Evolutionary conservation across 2,329 filamentous ascomycete genomes (phyloP), one percentile per base, ranked within the genome.

Genomic region (Aureobasidium mangrovei): DNA sequence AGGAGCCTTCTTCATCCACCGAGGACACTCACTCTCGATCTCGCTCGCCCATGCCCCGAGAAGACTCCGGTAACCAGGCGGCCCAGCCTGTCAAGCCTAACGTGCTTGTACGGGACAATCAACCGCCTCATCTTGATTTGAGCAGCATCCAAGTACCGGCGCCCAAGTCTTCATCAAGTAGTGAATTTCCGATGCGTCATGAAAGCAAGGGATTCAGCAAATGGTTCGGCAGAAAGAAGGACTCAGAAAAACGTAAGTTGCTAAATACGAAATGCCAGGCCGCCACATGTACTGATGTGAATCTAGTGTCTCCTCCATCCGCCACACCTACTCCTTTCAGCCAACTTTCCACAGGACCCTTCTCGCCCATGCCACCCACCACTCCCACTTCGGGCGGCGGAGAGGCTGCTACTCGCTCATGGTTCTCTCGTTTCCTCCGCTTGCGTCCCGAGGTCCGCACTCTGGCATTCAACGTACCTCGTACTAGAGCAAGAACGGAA

Each of bases 381-480:
- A 52, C 58, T n/a, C 58, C 44, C 58, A 61, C 49, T 7, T 41
- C 53, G 29, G 53, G 43, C 26, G 24, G 35, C 56, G 68, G 55
- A 57, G 66, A 53, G n/a, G 29, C 43, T 10, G 29, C 35, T 61
- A 72, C 59, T 60, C 84, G 89, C 64, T 95, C 86, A 61, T 96
- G 91, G 91, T 80, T 97, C 52, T 85, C 88, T 31, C 86, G 88
- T 12, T 81, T 97, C 43, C 88, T 97, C 73, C 83, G 89, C 54
- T 85, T 96, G 65, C 95, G 93, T 67, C 91, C 91, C 1, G 87
- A 85, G 0, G 84, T 76, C 12, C 81, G 82, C 59, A 78, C 87
- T 29, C 70, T 96, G 12, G 93, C 89, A 67, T 84, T 96, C 67
- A 78, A 77, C 3, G 77, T 89, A 27, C 81, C 85, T 4, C 85